Base-by-base conservation (phyloP, 73 alveolate genomes). In the Symbiodinium pilosum region DNA sequence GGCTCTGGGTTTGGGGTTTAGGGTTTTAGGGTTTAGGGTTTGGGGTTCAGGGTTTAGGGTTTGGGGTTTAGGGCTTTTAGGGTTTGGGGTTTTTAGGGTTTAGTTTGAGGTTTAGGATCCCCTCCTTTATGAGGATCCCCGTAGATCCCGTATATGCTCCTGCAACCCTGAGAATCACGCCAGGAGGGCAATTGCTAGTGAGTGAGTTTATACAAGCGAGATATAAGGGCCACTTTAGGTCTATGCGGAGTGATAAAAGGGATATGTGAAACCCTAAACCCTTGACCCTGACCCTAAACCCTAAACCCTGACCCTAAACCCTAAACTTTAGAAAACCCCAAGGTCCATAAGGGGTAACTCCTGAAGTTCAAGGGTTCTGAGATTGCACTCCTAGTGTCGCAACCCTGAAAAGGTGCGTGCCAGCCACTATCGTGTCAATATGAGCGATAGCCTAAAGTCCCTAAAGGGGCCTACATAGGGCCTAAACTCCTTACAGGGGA, bases 11-110 rank as follows among this genome's bases (percentile, higher is more conserved):
- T n/a, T n/a, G n/a, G n/a, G 59, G 38, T 56, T 56, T 56, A 56
- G 75, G 75, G 75, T 56, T 56, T 56, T 56, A 56, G 73, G 73
- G 73, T 56, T 56, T 56, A 56, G 73, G 73, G 73, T 56, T 56
- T 56, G 21, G 73, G 73, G 73, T 56, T 56, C 21, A 56, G 73
- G 73, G 73, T 56, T 56, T 56, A 56, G 73, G 73, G 73, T 56
- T 20, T 56, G 9, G 40, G 34, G 38, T 20, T 64, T 4, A 24
- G 34, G 38, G 21, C 14, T 47, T 56, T 56, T 56, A 47, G 64
- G 64, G 64, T 47, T 56, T 56, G 5, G 14, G 6, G 73, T 26
- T 8, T 56, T 56, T 16, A 56, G 73, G 73, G 73, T 56, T 56
- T 56, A 56, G 73, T 16, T 32, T 56, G 30, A 11, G 34, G 38